A percentile compares a stretch with the other conserved stretches of the same genome.
phyloP scores from a whole-genome alignment of 441 rosid species.

The Rhodomyrtus psidioides region DNA sequence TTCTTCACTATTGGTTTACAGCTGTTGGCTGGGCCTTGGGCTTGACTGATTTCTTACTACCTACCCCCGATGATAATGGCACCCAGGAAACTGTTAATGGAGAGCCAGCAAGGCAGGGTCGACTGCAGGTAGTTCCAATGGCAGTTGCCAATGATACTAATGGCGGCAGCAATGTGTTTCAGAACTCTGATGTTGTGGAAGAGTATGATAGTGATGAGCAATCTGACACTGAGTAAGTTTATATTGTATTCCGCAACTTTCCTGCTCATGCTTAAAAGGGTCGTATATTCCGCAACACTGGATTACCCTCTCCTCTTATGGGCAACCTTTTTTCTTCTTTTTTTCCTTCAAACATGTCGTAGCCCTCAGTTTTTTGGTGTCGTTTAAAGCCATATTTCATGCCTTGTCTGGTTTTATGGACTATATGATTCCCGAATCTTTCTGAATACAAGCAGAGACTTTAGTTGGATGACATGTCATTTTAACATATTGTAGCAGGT shows the following conservation, averaged over 20 bases:
- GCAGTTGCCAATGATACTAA: constrained; percentile 43
- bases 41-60: constrained; percentile 73
- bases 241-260: not conserved
- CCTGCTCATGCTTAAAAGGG: not conserved
- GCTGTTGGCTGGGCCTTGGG: constrained; percentile 96
- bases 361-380: not conserved
- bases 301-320: too few species aligned
- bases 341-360: not conserved
- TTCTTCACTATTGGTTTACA: constrained; percentile 83
- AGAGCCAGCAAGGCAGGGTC: constrained; percentile 74
- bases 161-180: constrained; percentile 25
- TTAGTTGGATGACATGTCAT: constrained; percentile 5
- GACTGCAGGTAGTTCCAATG: constrained; percentile 44
- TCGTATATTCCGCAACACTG: not conserved
- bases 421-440: not conserved
- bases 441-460: not conserved
- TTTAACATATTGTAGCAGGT: constrained; percentile 44
- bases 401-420: not conserved
- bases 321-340: not conserved
- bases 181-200: constrained; percentile 33
- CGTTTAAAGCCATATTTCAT: not conserved
- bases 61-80: constrained; percentile 64
- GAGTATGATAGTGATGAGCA: constrained; percentile 73
- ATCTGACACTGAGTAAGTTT: constrained; percentile 69
- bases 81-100: constrained; percentile 69